A percentile compares a stretch with the other conserved stretches of the same genome.
Conservation (phyloP, 1,284 basidiomycete genomes). For the Lentinus polychrous region DNA sequence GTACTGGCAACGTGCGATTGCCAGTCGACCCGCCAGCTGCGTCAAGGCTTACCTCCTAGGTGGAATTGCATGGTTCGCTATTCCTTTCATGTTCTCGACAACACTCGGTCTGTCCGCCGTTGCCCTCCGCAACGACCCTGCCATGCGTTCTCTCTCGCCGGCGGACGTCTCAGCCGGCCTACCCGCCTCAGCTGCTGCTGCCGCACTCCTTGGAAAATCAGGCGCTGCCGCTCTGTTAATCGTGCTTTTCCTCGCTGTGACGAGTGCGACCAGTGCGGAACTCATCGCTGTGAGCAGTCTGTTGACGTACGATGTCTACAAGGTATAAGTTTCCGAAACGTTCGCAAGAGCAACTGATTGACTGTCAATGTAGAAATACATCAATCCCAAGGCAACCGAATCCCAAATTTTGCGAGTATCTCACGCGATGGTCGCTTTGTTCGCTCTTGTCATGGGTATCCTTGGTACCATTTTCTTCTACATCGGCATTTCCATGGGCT, state of each 20-base stretch:
- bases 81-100: slow-evolving; percentile 75
- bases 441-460: slow-evolving; percentile 74
- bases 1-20: slow-evolving; percentile 86
- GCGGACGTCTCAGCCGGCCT: slow-evolving; percentile 78
- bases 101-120: slow-evolving; percentile 81
- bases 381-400: slow-evolving; percentile 53
- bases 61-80: slow-evolving; percentile 85
- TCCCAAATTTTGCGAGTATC: slow-evolving; percentile 50
- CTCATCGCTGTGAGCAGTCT: slow-evolving; percentile 82
- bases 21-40: slow-evolving; percentile 73
- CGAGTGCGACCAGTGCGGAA: slow-evolving; percentile 83
- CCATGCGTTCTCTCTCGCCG: slow-evolving; percentile 50
- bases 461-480: slow-evolving; percentile 85
- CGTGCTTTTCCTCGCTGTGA: slow-evolving; percentile 78
- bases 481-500: slow-evolving; percentile 86
- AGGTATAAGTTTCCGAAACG: slow-evolving; percentile 26
- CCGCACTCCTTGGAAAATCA: slow-evolving; percentile 69
- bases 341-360: background rate
- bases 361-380: slow-evolving; percentile 36
- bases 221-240: slow-evolving; percentile 70
- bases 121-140: slow-evolving; percentile 67
- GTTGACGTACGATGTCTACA: slow-evolving; percentile 76
- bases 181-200: slow-evolving; percentile 76
- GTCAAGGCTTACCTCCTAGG: slow-evolving; percentile 87
- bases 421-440: slow-evolving; percentile 51